Percentiles rank a stretch among this genome's conserved stretches.
Conservation (phyloP, 257 asterid species). For the Lithospermum erythrorhizon region DNA sequence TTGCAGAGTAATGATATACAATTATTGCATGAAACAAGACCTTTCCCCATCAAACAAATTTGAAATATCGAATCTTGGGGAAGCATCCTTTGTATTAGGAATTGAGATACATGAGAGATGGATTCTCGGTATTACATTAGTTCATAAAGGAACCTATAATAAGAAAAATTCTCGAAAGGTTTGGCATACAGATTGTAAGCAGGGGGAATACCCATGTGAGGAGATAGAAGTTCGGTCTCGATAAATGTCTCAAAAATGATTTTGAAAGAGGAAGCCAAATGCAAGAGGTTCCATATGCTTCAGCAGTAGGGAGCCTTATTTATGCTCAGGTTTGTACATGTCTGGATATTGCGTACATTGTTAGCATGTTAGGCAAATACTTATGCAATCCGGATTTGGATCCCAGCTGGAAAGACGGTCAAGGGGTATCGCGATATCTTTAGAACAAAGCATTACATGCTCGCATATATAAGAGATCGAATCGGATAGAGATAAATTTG, state of each 20-base stretch:
- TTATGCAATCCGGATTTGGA: background rate
- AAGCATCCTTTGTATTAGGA: too few relatives aligned
- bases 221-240: background rate
- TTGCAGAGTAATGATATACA: too few relatives aligned
- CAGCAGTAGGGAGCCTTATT: slow-evolving; percentile 1
- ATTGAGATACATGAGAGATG: too few relatives aligned
- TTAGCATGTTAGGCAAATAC: background rate
- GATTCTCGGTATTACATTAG: too few relatives aligned
- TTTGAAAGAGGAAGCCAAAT: background rate
- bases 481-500: background rate
- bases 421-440: background rate
- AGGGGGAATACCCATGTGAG: background rate
- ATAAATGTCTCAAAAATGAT: background rate
- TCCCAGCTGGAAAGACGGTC: background rate
- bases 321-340: slow-evolving; percentile 5
- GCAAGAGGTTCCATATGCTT: background rate
- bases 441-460: background rate
- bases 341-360: background rate
- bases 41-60: too few relatives aligned
- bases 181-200: background rate
- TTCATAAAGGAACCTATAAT: background rate
- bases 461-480: background rate
- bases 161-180: background rate
- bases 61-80: too few relatives aligned
- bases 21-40: too few relatives aligned